Conservation (phyloP, 1,139 yeast species). For the Suhomyces bribrorum region DNA sequence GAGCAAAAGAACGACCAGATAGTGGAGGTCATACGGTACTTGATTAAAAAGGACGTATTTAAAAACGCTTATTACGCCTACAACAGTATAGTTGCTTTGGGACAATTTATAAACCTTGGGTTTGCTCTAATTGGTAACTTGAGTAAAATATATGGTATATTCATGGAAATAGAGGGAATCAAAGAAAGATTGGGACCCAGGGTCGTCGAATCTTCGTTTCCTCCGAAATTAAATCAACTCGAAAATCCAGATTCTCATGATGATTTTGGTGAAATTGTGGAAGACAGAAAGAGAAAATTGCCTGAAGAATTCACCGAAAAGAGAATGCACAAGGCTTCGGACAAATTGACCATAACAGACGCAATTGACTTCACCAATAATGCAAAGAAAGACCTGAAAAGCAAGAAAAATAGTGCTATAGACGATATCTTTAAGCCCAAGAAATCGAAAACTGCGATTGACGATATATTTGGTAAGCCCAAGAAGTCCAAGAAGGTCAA, state of each 20-base stretch:
- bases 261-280: slow-evolving; percentile 7
- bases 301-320: not conserved
- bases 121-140: slow-evolving; percentile 63
- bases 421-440: slow-evolving; percentile 19
- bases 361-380: slow-evolving; percentile 6
- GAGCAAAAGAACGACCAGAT: slow-evolving; percentile 19
- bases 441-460: slow-evolving; percentile 16
- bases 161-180: slow-evolving; percentile 28
- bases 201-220: too few relatives aligned
- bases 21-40: slow-evolving; percentile 29
- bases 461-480: slow-evolving; percentile 27
- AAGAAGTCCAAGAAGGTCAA: slow-evolving; percentile 17
- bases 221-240: too few relatives aligned
- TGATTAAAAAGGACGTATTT: slow-evolving; percentile 40
- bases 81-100: slow-evolving; percentile 68
- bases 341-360: not conserved
- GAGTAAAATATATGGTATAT: slow-evolving; percentile 45
- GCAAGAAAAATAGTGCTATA: slow-evolving; percentile 15
- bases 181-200: slow-evolving; percentile 1
- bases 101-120: slow-evolving; percentile 78
- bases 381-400: slow-evolving; percentile 12
- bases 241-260: slow-evolving; percentile 18
- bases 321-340: not conserved
- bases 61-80: slow-evolving; percentile 60
- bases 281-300: slow-evolving; percentile 17